Conservation (phyloP, 805 yeast genomes). For the Suhomyces prunicola region DNA sequence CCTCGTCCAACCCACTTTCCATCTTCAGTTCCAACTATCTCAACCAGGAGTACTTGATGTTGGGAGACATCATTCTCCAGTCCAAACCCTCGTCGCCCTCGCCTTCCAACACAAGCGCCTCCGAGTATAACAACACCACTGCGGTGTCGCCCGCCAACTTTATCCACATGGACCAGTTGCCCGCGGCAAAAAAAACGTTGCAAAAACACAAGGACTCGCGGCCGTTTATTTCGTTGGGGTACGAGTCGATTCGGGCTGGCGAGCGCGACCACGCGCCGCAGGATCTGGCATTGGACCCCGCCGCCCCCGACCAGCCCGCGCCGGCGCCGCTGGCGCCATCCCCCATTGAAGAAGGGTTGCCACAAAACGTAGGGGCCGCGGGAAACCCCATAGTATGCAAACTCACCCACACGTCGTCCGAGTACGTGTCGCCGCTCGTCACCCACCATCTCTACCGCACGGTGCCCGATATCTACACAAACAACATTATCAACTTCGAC, state of each 20-base stretch:
- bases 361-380: background rate
- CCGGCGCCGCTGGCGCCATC: background rate
- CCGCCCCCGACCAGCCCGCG: background rate
- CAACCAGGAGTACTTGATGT: constrained; percentile 50
- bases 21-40: constrained; percentile 43
- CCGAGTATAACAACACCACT: constrained; percentile 9
- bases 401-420: constrained; percentile 16
- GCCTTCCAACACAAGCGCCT: constrained; percentile 28
- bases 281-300: background rate
- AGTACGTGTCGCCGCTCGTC: constrained; percentile 56
- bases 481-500: constrained; percentile 49
- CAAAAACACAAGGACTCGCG: constrained; percentile 25
- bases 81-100: constrained; percentile 41
- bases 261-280: background rate
- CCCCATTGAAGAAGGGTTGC: background rate
- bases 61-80: constrained; percentile 45
- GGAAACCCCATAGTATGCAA: constrained; percentile 4
- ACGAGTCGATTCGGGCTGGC: background rate
- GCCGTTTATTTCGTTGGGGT: constrained; percentile 42
- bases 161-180: background rate
- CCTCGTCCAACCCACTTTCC: constrained; percentile 10
- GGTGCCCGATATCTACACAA: constrained; percentile 48
- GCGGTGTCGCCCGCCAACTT: constrained; percentile 1
- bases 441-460: constrained; percentile 55
- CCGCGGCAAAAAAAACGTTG: background rate